Evolutionary conservation across 2,329 filamentous ascomycete genomes (phyloP), one percentile per base, ranked within the genome.

Genomic region (Pseudogymnoascus verrucosus): DNA sequence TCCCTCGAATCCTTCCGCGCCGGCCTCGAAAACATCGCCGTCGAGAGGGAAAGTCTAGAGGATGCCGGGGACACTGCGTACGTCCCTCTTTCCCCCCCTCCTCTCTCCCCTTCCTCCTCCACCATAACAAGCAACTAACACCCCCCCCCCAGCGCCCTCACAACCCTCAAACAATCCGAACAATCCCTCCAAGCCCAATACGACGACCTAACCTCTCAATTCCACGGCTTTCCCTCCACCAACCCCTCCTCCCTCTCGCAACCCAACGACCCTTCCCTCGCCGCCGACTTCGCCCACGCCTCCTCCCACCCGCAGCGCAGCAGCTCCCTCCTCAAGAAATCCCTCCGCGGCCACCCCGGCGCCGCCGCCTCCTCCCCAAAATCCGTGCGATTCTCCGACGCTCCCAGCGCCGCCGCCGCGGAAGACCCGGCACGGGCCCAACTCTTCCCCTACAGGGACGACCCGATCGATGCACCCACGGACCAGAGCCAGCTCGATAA

Each of bases 1-100:
- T 97, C 93, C 2, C 80, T 99, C 61, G 91, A 96, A 65, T 91
- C 93, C 67, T 84, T 99, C 67, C 85, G 87, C 64, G 88, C 92
- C 68, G 93, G 93, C 23, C 83, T 99, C 64, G 85, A 88, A 63
- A 79, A 82, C 6, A 79, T 96, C 59, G 83, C 88, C 69, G 77
- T 80, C 63, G 86, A 91, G 72, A 80, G 83, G 73, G 78, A 80
- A 67, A 83, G 87, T 42, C 79, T 91, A 65, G 80, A 86, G 68
- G 84, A 87, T 64, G 79, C 81, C 0, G 85, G 83, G 65, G 85
- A 90, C 69, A 84, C 87, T 71, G 76, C 79, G 87, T 89, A 78
- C 67, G 80, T 67, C 47, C 61, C 26, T 8, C 8, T 34, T 21
- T 12, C 4, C n/a, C 23, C 23, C 31, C n/a, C n/a, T n/a, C 28